Percentiles rank a stretch among this genome's conserved stretches.
Evolutionary conservation across 2,329 filamentous ascomycete genomes (phyloP).

Genomic region (Penicillium olsonii): DNA sequence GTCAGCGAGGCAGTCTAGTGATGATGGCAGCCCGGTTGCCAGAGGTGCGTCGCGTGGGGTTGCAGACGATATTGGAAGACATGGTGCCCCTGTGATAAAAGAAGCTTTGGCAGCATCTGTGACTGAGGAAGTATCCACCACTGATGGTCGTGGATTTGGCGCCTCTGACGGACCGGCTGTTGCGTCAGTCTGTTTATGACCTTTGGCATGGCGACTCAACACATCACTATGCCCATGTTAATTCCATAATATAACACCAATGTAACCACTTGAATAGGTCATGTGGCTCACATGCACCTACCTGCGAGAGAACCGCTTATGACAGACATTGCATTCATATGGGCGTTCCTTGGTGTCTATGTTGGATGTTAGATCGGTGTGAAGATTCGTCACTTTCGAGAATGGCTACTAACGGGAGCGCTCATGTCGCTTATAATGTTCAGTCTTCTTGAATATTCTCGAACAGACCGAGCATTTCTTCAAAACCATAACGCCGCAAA

Average conservation of each 20-base stretch:
- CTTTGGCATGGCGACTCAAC: slow-evolving; percentile 54
- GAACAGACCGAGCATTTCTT: slow-evolving; percentile 53
- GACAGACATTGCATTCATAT: slow-evolving; percentile 56
- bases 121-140: slow-evolving; percentile 14
- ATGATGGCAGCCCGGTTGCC: slow-evolving; percentile 34
- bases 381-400: not conserved
- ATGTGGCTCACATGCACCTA: slow-evolving; percentile 24
- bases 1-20: slow-evolving; percentile 44
- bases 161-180: slow-evolving; percentile 26
- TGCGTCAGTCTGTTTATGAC: slow-evolving; percentile 42
- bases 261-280: too few relatives aligned
- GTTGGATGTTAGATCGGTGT: slow-evolving; percentile 8
- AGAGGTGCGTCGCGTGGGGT: slow-evolving; percentile 29
- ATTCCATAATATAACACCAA: not conserved
- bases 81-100: slow-evolving; percentile 11
- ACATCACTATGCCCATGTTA: slow-evolving; percentile 45
- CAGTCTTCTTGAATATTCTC: slow-evolving; percentile 57
- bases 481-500: slow-evolving; percentile 39
- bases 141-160: slow-evolving; percentile 29
- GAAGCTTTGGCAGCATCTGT: slow-evolving; percentile 13
- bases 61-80: slow-evolving; percentile 16
- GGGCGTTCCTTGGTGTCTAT: slow-evolving; percentile 58
- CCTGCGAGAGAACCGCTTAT: slow-evolving; percentile 59
- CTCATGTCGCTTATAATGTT: slow-evolving; percentile 58
- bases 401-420: slow-evolving; percentile 54